Evolutionary conservation across 2,329 filamentous ascomycete genomes (phyloP).

Genomic region (Hypoxylon sp.): DNA sequence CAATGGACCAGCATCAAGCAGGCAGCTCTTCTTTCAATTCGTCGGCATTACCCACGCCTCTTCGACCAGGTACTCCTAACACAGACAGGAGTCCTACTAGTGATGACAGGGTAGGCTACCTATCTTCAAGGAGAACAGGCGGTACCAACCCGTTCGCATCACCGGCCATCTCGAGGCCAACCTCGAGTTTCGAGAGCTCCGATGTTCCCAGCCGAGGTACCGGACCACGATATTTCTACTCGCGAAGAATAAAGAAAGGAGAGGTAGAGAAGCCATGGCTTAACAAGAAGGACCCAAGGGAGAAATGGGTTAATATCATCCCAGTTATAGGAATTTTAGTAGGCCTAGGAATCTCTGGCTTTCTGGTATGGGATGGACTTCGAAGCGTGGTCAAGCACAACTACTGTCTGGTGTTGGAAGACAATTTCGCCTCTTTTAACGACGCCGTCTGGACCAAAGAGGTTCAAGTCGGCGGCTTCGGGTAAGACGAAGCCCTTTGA

Average conservation of each 20-base stretch:
- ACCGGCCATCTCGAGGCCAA: conserved; percentile 60
- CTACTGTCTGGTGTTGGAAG: conserved; percentile 77
- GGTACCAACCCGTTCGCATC: conserved; percentile 63
- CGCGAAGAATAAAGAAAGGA: conserved; percentile 78
- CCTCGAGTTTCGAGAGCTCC: conserved; percentile 64
- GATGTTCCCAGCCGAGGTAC: conserved; percentile 57
- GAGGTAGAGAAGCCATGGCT: conserved; percentile 84
- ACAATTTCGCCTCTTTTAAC: conserved; percentile 74
- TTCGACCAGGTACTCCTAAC: conserved; percentile 61
- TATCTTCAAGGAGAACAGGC: conserved; percentile 41
- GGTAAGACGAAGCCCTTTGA: conserved; percentile 65
- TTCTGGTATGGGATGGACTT: conserved; percentile 83
- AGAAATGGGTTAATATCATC: conserved; percentile 90
- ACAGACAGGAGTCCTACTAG: conserved; percentile 61
- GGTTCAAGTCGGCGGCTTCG: conserved; percentile 80
- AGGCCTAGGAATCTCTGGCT: conserved; percentile 76
- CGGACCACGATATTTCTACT: conserved; percentile 77
- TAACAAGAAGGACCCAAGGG: conserved; percentile 78
- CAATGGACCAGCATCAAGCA: conserved; percentile 50
- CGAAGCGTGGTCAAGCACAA: conserved; percentile 79
- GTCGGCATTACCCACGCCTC: conserved; percentile 58
- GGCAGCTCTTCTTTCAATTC: conserved; percentile 56
- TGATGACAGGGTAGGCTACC: conserved; percentile 53
- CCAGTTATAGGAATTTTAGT: conserved; percentile 79
- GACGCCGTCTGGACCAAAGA: conserved; percentile 79